Evolutionary conservation across 805 yeast genomes (phyloP).

Genomic region (Monosporozyma solicola): DNA sequence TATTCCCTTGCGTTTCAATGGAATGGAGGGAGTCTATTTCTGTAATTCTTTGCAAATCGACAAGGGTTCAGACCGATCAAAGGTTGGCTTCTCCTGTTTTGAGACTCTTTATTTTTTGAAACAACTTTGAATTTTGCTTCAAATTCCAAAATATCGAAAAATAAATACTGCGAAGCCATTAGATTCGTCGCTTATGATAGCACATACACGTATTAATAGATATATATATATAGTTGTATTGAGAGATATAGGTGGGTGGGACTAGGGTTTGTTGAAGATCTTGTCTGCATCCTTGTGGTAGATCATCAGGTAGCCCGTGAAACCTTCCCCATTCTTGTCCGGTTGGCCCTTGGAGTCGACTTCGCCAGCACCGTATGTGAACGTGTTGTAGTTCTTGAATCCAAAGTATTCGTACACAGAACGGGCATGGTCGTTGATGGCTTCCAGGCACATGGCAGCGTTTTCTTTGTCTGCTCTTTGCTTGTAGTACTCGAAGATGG

Average conservation of each 20-base stretch:
- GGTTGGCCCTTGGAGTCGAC: conserved; percentile 22
- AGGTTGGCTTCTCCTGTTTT: not conserved
- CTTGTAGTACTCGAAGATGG: conserved; percentile 24
- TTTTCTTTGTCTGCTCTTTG: conserved; percentile 23
- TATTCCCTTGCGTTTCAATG: not conserved
- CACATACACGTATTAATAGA: too few species aligned
- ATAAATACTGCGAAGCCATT: not conserved
- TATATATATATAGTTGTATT: not conserved
- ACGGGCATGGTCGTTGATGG: conserved; percentile 27
- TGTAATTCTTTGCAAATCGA: not conserved
- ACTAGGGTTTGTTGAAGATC: not conserved
- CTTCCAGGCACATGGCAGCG: conserved; percentile 29
- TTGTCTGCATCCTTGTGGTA: conserved; percentile 22
- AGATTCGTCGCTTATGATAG: not conserved
- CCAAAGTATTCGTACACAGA: conserved; percentile 31
- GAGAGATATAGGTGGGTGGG: not conserved
- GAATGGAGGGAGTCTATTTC: not conserved
- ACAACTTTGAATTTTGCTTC: not conserved
- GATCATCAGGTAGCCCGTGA: conserved; percentile 26
- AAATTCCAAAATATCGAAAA: not conserved
- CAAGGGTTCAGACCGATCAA: too few species aligned
- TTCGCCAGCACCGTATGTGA: conserved; percentile 27
- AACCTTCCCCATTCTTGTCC: conserved; percentile 27
- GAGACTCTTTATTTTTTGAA: not conserved
- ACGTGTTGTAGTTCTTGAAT: conserved; percentile 21